Conservation (phyloP, 495 filamentous ascomycete genomes). For the Neurospora hispaniola region DNA sequence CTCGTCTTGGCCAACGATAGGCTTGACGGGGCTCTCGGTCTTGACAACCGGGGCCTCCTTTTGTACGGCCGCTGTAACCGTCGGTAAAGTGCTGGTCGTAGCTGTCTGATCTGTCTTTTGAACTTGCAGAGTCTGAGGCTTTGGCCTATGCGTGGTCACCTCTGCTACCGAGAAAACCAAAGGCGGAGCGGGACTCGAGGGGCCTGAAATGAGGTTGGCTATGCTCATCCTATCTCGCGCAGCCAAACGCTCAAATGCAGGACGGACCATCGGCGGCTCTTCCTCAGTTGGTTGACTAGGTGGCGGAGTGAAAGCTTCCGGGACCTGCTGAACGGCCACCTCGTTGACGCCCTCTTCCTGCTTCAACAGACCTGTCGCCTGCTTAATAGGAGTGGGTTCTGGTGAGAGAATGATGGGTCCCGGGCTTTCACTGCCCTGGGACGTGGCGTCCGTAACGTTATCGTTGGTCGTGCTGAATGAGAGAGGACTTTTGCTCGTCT, state of each 20-base stretch:
- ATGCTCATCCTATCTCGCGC: not conserved
- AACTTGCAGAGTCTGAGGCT: not conserved
- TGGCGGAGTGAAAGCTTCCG: slow-evolving; percentile 3
- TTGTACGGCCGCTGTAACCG: not conserved
- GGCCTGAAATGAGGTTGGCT: not conserved
- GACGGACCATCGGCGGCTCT: slow-evolving; percentile 1
- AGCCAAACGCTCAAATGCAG: slow-evolving; percentile 4
- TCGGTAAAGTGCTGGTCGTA: not conserved
- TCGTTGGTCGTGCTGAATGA: slow-evolving; percentile 18
- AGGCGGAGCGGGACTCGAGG: not conserved
- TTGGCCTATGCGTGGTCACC: not conserved
- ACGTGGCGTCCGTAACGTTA: slow-evolving; percentile 29
- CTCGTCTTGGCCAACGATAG: not conserved
- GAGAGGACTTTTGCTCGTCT: slow-evolving; percentile 9
- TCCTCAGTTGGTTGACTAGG: not conserved
- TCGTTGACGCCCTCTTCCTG: slow-evolving; percentile 17
- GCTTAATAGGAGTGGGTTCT: slow-evolving; percentile 24
- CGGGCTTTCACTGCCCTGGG: slow-evolving; percentile 29
- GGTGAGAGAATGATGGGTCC: slow-evolving; percentile 27
- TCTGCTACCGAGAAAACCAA: not conserved
- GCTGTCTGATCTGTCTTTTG: not conserved
- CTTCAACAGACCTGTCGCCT: slow-evolving; percentile 13
- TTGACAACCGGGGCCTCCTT: not conserved
- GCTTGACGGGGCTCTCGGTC: not conserved
- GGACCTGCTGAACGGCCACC: slow-evolving; percentile 4